Conservation (phyloP, 108 stramenopile species). For the Fragilaria crotonensis region DNA sequence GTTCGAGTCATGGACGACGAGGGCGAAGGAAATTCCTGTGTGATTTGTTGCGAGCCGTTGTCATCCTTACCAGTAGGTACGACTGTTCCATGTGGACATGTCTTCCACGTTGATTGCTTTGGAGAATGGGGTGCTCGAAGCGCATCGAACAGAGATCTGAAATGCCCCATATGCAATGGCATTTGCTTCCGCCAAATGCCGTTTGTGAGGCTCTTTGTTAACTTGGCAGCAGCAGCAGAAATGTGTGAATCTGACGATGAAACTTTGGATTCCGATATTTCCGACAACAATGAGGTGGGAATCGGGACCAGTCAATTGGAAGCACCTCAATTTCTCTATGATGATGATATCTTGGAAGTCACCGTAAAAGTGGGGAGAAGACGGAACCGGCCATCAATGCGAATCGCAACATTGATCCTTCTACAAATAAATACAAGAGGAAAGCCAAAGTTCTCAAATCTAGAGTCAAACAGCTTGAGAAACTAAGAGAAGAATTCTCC, state of each 20-base stretch:
- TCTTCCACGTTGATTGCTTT: conserved; percentile 27
- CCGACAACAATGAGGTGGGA: too few species aligned
- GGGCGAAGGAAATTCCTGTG: conserved; percentile 11
- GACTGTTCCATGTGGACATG: conserved; percentile 29
- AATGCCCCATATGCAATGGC: background rate
- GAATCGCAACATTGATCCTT: too few species aligned
- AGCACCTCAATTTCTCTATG: too few species aligned
- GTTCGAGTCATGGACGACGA: conserved; percentile 6
- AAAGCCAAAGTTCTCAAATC: too few species aligned
- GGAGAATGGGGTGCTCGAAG: conserved; percentile 8
- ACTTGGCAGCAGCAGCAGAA: too few species aligned
- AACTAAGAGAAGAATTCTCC: background rate
- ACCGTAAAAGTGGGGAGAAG: too few species aligned
- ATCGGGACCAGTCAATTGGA: too few species aligned
- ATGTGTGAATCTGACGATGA: too few species aligned
- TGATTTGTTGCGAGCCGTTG: conserved; percentile 25
- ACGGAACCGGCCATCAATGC: too few species aligned
- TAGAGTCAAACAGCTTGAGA: background rate
- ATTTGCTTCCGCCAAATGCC: background rate
- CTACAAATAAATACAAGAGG: too few species aligned
- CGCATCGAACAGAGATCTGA: background rate
- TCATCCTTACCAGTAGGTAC: conserved; percentile 10
- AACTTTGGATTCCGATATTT: too few species aligned
- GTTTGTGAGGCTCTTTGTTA: background rate
- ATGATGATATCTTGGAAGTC: too few species aligned